Conservation (phyloP, 2,329 filamentous ascomycete genomes). For the Hypoxylon sp. region DNA sequence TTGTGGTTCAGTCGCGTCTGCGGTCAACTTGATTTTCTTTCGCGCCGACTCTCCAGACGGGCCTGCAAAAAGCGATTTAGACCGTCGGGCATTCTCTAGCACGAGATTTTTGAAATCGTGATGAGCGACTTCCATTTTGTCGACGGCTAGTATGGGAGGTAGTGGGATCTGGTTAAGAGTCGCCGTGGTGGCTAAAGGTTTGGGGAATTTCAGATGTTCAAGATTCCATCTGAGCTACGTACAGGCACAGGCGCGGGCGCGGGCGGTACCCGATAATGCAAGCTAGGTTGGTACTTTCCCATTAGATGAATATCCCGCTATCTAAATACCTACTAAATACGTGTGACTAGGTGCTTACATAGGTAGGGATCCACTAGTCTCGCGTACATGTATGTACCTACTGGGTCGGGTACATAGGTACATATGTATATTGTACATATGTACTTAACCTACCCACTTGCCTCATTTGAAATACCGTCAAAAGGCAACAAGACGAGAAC, state of each 20-base stretch:
- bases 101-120: constrained; percentile 52
- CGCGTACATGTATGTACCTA: background rate
- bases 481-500: constrained; percentile 2
- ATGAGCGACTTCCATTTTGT: constrained; percentile 48
- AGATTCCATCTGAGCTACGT: background rate
- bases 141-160: background rate
- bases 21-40: constrained; percentile 51
- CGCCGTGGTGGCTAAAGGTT: constrained; percentile 6
- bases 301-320: background rate
- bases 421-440: background rate
- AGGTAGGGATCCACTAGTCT: too few species aligned
- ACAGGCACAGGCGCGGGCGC: background rate
- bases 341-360: too few species aligned
- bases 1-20: constrained; percentile 48
- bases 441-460: constrained; percentile 3
- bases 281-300: background rate
- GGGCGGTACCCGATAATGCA: background rate
- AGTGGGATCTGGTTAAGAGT: background rate
- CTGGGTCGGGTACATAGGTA: too few species aligned
- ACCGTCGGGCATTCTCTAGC: constrained; percentile 52
- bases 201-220: background rate
- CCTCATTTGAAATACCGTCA: constrained; percentile 4
- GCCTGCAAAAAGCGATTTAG: constrained; percentile 52
- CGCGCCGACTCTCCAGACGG: constrained; percentile 45
- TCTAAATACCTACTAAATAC: background rate